phyloP scores from a whole-genome alignment of 192 early-diverging fungal genomes.

The Chytriomyces hyalinus region DNA sequence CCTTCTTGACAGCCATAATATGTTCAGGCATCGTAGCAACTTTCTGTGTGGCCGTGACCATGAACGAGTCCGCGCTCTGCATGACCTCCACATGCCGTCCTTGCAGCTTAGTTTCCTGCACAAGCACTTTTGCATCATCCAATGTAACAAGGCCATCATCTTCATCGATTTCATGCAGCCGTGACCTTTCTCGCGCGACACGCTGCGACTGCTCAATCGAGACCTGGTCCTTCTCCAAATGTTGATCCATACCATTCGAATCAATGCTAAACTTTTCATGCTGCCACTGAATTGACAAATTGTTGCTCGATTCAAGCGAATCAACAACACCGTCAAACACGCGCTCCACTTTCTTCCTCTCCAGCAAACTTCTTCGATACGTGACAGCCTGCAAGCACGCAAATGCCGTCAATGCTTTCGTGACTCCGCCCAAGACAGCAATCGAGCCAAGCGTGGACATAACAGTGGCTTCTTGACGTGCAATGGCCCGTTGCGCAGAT shows the following conservation, averaged over 20 bases:
- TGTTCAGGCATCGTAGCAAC: neutral
- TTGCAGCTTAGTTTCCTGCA: constrained; percentile 21
- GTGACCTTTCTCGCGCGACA: too few species aligned
- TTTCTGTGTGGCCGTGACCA: neutral
- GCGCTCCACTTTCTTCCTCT: constrained; percentile 48
- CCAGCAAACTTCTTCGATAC: constrained; percentile 59
- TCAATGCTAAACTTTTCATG: constrained; percentile 1
- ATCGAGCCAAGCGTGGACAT: constrained; percentile 65
- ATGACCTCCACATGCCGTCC: constrained; percentile 25
- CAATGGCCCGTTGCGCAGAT: neutral
- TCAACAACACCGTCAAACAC: constrained; percentile 68
- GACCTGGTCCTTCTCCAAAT: too few species aligned
- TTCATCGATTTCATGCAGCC: neutral
- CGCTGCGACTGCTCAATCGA: too few species aligned
- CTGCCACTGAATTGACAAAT: constrained; percentile 18
- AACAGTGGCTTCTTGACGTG: constrained; percentile 51
- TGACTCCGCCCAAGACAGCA: constrained; percentile 70
- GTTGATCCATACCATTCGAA: neutral
- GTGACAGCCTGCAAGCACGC: constrained; percentile 84
- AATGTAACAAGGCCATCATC: constrained; percentile 21
- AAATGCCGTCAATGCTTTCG: constrained; percentile 86
- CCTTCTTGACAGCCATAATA: neutral
- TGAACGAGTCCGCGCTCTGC: constrained; percentile 18
- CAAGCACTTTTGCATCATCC: constrained; percentile 31
- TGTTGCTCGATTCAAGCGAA: neutral